Percentiles rank a stretch among this genome's conserved stretches.
Evolutionary conservation across 1,284 basidiomycete species (phyloP).

Genomic region (Trametes sp.): DNA sequence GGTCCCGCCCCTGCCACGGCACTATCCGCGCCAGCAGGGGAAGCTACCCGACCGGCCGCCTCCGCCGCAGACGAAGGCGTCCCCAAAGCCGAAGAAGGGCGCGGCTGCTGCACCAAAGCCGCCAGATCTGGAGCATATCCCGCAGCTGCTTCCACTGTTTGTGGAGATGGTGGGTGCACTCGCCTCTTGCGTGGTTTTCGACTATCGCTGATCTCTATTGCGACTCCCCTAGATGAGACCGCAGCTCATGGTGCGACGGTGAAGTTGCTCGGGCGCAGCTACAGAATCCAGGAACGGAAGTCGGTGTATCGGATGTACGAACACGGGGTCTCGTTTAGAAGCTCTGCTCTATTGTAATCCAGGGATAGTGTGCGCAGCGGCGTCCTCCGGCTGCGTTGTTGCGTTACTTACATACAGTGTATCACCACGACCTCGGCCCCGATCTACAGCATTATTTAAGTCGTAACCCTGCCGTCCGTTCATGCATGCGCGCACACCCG

Average conservation of each 20-base stretch:
- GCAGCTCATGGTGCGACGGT: constrained; percentile 26
- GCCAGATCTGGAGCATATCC: constrained; percentile 82
- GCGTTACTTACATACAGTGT: constrained; percentile 17
- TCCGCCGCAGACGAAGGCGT: constrained; percentile 12
- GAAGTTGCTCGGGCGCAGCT: background rate
- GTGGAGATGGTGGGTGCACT: constrained; percentile 79
- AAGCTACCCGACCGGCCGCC: constrained; percentile 14
- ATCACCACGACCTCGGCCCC: constrained; percentile 13
- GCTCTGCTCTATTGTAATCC: constrained; percentile 29
- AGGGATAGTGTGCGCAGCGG: constrained; percentile 22
- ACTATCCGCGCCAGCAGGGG: constrained; percentile 11
- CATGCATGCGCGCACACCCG: constrained; percentile 24
- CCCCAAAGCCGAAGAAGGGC: constrained; percentile 40
- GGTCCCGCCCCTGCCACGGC: constrained; percentile 5
- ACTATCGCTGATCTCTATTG: background rate
- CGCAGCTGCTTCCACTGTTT: constrained; percentile 84
- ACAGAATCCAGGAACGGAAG: background rate
- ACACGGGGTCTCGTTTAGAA: background rate
- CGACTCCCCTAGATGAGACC: constrained; percentile 32
- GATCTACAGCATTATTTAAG: constrained; percentile 25
- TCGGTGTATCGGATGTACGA: background rate
- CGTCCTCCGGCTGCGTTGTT: background rate
- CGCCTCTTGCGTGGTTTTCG: background rate
- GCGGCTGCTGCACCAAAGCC: constrained; percentile 61
- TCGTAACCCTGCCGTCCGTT: constrained; percentile 24